A percentile compares a stretch with the other conserved stretches of the same genome.
Conservation (phyloP, 108 stramenopile species). For the Cyclostephanos invisitatus region DNA sequence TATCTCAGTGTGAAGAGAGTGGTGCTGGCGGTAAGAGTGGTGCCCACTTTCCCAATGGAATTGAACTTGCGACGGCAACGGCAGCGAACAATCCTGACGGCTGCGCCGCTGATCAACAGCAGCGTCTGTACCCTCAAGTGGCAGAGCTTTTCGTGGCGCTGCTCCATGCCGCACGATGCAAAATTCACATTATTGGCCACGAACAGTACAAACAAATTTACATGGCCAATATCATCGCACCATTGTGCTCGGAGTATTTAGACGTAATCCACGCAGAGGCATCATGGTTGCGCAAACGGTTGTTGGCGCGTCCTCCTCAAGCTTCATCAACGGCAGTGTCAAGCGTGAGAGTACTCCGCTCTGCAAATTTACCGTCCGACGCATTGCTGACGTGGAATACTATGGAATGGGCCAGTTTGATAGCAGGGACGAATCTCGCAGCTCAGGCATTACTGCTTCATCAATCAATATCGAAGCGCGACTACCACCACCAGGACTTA, state of each 20-base stretch:
- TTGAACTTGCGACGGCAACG: constrained; percentile 17
- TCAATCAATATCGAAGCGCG: constrained; percentile 2
- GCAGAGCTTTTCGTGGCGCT: constrained; percentile 73
- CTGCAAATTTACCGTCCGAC: constrained; percentile 24
- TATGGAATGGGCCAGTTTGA: constrained; percentile 69
- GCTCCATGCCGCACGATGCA: constrained; percentile 63
- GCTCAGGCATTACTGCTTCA: constrained; percentile 35
- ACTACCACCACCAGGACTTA: constrained; percentile 33
- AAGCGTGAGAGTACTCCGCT: constrained; percentile 16
- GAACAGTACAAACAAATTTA: constrained; percentile 48
- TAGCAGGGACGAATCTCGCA: constrained; percentile 69
- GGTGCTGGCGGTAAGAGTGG: constrained; percentile 5
- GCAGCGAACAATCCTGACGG: constrained; percentile 21
- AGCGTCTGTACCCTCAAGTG: constrained; percentile 49
- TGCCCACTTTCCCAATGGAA: not conserved
- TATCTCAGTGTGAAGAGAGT: constrained; percentile 30
- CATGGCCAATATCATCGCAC: constrained; percentile 60
- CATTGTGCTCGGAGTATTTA: constrained; percentile 66
- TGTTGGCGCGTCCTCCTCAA: constrained; percentile 21
- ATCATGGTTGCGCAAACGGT: constrained; percentile 47
- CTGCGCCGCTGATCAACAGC: not conserved
- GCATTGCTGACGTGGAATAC: constrained; percentile 45
- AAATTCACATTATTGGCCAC: constrained; percentile 56
- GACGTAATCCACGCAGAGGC: constrained; percentile 74
- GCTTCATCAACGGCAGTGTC: constrained; percentile 3